Percentiles rank a stretch among this genome's conserved stretches.
These are phyloP conservation scores for Babesia gibsoni DNA, from an alignment of 169 alveolate genomes.

Conservation along the genomic window DNA sequence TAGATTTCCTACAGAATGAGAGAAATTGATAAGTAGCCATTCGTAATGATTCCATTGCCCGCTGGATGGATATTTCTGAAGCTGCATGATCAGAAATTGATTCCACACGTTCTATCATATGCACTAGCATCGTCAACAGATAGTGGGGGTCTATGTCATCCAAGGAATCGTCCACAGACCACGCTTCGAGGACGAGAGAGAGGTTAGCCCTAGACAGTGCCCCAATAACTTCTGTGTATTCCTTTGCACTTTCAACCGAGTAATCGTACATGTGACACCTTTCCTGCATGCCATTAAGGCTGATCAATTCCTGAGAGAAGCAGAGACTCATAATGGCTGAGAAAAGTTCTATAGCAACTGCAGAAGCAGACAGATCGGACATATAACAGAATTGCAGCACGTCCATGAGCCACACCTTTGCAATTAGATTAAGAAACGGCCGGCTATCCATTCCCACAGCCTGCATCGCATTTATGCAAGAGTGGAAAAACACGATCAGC, in stretches of 20 bases:
- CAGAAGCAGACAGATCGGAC: not conserved
- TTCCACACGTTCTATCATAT: constrained; percentile 2
- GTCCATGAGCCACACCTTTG: not conserved
- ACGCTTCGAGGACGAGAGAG: not conserved
- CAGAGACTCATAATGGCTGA: not conserved
- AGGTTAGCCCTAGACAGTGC: constrained; percentile 7
- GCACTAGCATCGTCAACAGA: not conserved
- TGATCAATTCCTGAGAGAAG: not conserved
- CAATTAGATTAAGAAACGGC: not conserved
- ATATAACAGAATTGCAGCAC: constrained; percentile 10
- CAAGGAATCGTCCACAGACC: not conserved
- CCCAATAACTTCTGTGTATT: constrained; percentile 2
- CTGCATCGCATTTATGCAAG: not conserved
- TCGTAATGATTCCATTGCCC: not conserved
- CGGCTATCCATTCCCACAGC: not conserved
- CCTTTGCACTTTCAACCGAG: not conserved
- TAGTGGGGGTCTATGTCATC: constrained; percentile 18
- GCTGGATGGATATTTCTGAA: not conserved
- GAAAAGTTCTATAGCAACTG: not conserved
- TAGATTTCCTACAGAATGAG: not conserved
- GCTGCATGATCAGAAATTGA: not conserved
- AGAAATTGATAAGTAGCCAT: constrained; percentile 8
- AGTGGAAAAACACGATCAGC: not conserved
- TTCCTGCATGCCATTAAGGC: not conserved
- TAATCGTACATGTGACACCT: not conserved